Conservation (phyloP, 805 yeast species). For the Candida methanosorbosa region DNA sequence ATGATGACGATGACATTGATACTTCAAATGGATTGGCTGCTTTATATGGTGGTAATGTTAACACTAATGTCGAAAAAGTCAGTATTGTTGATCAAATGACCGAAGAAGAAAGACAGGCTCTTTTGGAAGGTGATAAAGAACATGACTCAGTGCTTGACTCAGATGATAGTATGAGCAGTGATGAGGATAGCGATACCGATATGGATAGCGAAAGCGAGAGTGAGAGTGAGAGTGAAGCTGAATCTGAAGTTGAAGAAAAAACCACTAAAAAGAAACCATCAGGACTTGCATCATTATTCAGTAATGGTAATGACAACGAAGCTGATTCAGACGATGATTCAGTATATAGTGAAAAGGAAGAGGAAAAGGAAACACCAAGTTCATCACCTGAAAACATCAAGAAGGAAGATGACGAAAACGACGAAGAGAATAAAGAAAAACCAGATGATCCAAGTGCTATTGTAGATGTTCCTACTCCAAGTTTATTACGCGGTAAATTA, state of each 20-base stretch:
- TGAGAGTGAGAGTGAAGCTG: constrained; percentile 12
- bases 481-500: constrained; percentile 67
- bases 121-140: constrained; percentile 9
- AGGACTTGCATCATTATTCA: constrained; percentile 30
- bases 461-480: constrained; percentile 73
- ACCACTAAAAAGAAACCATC: constrained; percentile 8
- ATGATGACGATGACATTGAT: constrained; percentile 4
- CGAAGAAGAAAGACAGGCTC: constrained; percentile 14
- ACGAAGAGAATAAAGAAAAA: constrained; percentile 11
- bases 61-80: constrained; percentile 2
- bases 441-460: constrained; percentile 29
- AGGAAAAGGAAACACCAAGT: constrained; percentile 1
- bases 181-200: neutral
- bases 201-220: constrained; percentile 7
- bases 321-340: constrained; percentile 29
- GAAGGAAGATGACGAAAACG: constrained; percentile 10
- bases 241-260: constrained; percentile 14
- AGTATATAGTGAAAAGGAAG: constrained; percentile 19
- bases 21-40: constrained; percentile 18
- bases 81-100: constrained; percentile 19
- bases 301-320: constrained; percentile 13
- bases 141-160: constrained; percentile 13
- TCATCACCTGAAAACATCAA: constrained; percentile 4
- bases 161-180: constrained; percentile 3
- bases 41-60: constrained; percentile 19